phyloP scores from a whole-genome alignment of 2,329 filamentous ascomycete species.

The Aciculosporium take region DNA sequence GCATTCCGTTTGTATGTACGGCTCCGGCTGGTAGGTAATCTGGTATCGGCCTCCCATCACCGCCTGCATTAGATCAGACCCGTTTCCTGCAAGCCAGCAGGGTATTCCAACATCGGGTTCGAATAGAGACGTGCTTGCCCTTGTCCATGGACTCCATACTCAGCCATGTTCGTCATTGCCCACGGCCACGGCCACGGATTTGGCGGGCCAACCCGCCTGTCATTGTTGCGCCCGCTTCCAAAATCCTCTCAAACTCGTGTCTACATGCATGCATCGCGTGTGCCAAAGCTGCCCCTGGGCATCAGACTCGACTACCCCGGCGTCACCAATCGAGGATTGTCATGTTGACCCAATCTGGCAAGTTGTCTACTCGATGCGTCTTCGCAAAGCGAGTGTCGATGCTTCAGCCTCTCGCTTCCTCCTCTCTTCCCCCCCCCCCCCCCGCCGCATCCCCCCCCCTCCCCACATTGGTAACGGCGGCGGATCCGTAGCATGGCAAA shows the following conservation, averaged over 20 bases:
- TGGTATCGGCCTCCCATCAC: not conserved
- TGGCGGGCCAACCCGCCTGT: not conserved
- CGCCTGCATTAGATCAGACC: not conserved
- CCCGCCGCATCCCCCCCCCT: not conserved
- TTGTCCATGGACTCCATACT: too few species aligned
- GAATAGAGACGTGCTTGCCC: not conserved
- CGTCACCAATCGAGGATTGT: not conserved
- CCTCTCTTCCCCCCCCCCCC: too few species aligned
- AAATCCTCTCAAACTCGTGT: too few species aligned
- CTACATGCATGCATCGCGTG: too few species aligned
- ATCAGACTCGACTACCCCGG: not conserved
- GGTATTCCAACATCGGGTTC: not conserved
- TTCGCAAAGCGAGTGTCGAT: not conserved
- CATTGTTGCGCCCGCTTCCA: too few species aligned
- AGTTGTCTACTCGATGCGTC: not conserved
- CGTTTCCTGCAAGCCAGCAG: not conserved
- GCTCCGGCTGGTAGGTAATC: too few species aligned
- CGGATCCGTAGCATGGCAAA: not conserved
- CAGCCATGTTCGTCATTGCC: not conserved
- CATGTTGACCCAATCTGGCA: not conserved
- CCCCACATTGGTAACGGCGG: not conserved
- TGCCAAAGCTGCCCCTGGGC: not conserved
- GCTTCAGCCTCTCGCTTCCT: not conserved
- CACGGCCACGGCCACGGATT: not conserved
- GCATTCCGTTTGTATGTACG: too few species aligned